phyloP scores from a whole-genome alignment of 2,329 filamentous ascomycete genomes.

The Aspergillus ochraceus region DNA sequence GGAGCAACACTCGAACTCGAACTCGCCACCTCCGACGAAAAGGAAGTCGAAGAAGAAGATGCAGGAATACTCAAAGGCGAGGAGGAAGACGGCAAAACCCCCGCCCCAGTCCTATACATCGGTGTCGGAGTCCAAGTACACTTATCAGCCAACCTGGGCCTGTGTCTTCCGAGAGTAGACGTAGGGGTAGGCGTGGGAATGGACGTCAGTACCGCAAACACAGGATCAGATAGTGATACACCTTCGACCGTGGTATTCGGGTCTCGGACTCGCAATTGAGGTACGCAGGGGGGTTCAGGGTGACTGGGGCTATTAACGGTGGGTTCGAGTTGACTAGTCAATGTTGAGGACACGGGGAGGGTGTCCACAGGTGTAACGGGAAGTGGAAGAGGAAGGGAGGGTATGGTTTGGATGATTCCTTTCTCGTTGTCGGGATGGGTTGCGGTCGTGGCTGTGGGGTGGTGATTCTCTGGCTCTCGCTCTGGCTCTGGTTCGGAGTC shows the following conservation, averaged over 20 bases:
- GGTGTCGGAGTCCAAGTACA: not conserved
- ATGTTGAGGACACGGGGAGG: not conserved
- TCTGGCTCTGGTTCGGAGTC: too few relatives aligned
- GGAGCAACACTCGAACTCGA: not conserved
- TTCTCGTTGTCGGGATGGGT: not conserved
- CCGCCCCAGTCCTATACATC: not conserved
- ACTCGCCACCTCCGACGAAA: not conserved
- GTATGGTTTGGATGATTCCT: not conserved
- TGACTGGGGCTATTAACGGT: not conserved
- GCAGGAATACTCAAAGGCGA: not conserved
- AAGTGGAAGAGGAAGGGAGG: not conserved
- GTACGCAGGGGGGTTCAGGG: too few relatives aligned
- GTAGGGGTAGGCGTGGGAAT: too few relatives aligned
- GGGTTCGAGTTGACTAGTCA: not conserved
- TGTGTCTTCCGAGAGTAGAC: not conserved
- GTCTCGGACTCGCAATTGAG: not conserved
- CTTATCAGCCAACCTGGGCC: not conserved
- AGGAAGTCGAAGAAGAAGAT: not conserved
- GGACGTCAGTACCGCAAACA: too few relatives aligned
- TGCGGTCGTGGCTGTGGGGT: too few relatives aligned
- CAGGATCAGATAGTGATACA: too few relatives aligned
- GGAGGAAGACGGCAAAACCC: not conserved
- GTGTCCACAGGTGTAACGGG: not conserved
- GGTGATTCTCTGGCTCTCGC: too few relatives aligned
- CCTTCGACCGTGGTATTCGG: not conserved